These are phyloP conservation scores for Geotrichum reessii DNA, from an alignment of 1,139 yeast genomes.

Conservation along the genomic window DNA sequence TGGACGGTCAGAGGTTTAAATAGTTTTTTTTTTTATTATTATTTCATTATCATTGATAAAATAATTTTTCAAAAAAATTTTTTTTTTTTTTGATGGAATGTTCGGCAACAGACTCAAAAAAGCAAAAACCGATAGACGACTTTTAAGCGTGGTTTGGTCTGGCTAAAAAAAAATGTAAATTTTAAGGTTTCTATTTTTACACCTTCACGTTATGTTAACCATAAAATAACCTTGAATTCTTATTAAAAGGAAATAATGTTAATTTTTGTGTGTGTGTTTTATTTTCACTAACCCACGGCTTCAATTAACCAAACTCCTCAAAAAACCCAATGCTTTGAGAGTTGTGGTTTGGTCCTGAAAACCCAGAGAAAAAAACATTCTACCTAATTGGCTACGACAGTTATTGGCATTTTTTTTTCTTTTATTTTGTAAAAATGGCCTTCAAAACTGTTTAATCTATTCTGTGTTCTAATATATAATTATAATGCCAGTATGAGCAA, in stretches of 20 bases:
- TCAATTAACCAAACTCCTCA: no score
- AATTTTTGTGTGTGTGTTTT: no score
- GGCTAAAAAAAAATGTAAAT: background rate
- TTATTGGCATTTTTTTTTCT: background rate
- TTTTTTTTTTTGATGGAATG: background rate
- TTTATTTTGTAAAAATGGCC: no score
- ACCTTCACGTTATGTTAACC: background rate
- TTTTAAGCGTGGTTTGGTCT: background rate
- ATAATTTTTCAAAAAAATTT: background rate
- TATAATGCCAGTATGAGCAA: no score
- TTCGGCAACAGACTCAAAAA: background rate
- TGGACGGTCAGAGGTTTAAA: background rate
- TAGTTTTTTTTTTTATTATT: slow-evolving; percentile 1
- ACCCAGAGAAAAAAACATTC: background rate
- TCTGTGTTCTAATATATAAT: no score
- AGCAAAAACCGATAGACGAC: background rate
- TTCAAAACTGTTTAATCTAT: no score
- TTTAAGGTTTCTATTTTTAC: background rate
- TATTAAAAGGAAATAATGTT: no score
- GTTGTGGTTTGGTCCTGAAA: no score
- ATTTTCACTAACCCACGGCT: no score
- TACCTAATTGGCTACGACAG: background rate
- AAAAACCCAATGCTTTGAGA: no score
- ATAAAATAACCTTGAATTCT: background rate
- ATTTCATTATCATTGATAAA: background rate